Conservation (phyloP, 2,329 filamentous ascomycete species). For the Beauveria brongniartii region DNA sequence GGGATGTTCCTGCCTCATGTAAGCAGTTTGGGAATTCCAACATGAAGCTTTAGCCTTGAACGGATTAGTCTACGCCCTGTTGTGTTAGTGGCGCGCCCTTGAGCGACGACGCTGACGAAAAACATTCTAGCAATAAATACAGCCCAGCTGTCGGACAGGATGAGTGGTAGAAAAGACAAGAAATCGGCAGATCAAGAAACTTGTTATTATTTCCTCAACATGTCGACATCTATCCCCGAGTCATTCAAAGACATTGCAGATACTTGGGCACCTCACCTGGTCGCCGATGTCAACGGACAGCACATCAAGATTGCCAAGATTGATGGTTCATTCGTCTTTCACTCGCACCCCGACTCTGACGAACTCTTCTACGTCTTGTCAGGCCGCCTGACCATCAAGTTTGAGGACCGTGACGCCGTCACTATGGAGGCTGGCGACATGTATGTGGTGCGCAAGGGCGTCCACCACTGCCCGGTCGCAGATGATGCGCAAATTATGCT, state of each 20-base stretch:
- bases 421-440: slow-evolving; percentile 25
- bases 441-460: slow-evolving; percentile 28
- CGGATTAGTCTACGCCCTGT: not conserved
- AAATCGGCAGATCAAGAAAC: not conserved
- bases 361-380: slow-evolving; percentile 32
- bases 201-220: not conserved
- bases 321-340: slow-evolving; percentile 32
- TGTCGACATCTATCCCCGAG: slow-evolving; percentile 18
- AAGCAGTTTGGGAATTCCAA: not conserved
- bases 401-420: slow-evolving; percentile 22
- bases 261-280: slow-evolving; percentile 23
- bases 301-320: slow-evolving; percentile 33
- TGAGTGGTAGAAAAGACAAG: not conserved
- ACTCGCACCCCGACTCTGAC: slow-evolving; percentile 32
- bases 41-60: not conserved
- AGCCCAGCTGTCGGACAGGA: not conserved
- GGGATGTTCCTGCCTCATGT: not conserved
- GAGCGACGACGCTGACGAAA: not conserved
- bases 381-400: slow-evolving; percentile 26
- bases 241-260: slow-evolving; percentile 22
- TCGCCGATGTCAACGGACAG: slow-evolving; percentile 28
- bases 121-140: not conserved
- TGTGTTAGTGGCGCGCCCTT: not conserved
- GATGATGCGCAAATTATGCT: slow-evolving; percentile 29
- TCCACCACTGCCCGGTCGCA: slow-evolving; percentile 28